Base-by-base conservation (phyloP, 2,329 filamentous ascomycete species). In the Akanthomyces muscarius region DNA sequence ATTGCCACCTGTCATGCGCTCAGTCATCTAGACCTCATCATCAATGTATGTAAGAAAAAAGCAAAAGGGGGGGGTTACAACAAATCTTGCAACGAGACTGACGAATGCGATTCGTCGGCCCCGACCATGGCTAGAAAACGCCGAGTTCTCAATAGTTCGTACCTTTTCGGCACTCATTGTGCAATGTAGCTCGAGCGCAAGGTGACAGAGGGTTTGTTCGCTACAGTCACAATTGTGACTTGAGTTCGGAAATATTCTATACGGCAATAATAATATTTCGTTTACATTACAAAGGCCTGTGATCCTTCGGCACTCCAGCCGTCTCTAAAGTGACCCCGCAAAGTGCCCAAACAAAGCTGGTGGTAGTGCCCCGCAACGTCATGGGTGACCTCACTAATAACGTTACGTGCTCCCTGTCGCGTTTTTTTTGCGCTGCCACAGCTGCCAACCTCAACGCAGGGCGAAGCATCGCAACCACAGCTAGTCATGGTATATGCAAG, bases 311-410 rank as follows among this genome's bases (percentile, higher is more conserved):
- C 38, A 41, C 21, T 21, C 21, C 21, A 21, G 21, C 21, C 21
- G n/a, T 48, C 21, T 23, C 33, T 11, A 7, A 36, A 8, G 7
- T 21, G 10, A 36, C 10, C 11, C 45, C 21, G 23, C 25, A 16
- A 41, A 25, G 42, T 14, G 2, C 5, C 55, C 55, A 41, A 48
- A 21, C 45, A 59, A 28, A 25, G 7, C n/a, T 25, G 21, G 5
- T 16, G 5, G n/a, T 16, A 2, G 25, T 33, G 58, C 58, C 58
- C 58, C 58, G 58, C 48, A 61, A 47, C 50, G 58, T 61, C 58
- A 54, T 61, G 18, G 50, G 41, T 47, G 25, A 44, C 38, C 38
- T 13, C 33, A 53, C 38, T 25, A 44, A 53, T 25, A 61, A 50
- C 8, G 33, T 6, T 28, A 11, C 4, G n/a, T 11, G 16, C 36